phyloP scores from a whole-genome alignment of 768 basidiomycete genomes.

The Obba rivulosa region DNA sequence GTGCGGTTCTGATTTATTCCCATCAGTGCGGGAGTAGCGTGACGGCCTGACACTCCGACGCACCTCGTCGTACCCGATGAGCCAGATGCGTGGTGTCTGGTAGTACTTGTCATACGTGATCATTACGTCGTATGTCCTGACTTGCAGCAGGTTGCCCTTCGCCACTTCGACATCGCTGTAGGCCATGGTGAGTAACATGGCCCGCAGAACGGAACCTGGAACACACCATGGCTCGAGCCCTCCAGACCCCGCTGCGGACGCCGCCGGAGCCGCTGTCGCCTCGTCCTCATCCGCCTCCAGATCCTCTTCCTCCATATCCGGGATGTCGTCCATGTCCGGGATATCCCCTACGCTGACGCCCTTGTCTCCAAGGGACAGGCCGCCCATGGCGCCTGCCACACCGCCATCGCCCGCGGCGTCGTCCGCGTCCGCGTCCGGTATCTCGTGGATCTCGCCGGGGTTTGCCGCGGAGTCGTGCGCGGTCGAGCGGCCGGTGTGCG shows the following conservation, averaged over 20 bases:
- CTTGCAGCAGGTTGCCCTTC: slow-evolving; percentile 84
- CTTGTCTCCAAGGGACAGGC: slow-evolving; percentile 25
- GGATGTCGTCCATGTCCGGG: slow-evolving; percentile 96
- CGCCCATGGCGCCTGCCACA: slow-evolving; percentile 22
- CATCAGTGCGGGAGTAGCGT: too few species aligned
- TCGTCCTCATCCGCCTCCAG: slow-evolving; percentile 86
- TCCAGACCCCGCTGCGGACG: slow-evolving; percentile 25
- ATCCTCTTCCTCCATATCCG: slow-evolving; percentile 97
- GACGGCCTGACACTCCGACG: too few species aligned
- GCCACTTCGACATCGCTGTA: slow-evolving; percentile 57
- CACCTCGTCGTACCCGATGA: slow-evolving; percentile 96
- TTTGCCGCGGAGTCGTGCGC: slow-evolving; percentile 49
- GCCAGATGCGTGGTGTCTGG: slow-evolving; percentile 97
- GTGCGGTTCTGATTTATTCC: slow-evolving; percentile 61
- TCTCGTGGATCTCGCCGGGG: slow-evolving; percentile 71
- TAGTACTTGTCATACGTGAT: slow-evolving; percentile 99
- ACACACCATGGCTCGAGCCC: slow-evolving; percentile 49
- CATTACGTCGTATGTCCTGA: slow-evolving; percentile 98
- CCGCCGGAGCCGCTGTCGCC: slow-evolving; percentile 63
- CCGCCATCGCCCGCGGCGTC: slow-evolving; percentile 37
- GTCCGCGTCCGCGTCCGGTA: slow-evolving; percentile 83
- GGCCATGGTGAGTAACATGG: background rate
- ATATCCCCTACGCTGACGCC: slow-evolving; percentile 42
- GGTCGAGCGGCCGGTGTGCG: slow-evolving; percentile 76
- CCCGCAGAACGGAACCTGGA: background rate